These are phyloP conservation scores for Aspergillus unguis DNA, from an alignment of 2,329 filamentous ascomycete species.

Conservation along the genomic window DNA sequence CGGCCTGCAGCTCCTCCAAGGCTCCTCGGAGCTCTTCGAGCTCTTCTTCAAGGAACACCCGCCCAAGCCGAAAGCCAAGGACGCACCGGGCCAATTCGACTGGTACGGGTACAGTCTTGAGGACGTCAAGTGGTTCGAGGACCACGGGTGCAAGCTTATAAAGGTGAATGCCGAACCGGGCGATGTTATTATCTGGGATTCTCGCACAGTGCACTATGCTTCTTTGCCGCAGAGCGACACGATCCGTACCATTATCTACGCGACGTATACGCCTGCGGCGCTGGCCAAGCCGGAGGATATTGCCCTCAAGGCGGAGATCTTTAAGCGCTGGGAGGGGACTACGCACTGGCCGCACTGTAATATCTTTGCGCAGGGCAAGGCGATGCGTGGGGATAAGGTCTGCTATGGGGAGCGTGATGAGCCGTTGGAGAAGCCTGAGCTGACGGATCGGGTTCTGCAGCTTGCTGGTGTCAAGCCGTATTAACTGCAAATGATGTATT, in stretches of 20 bases:
- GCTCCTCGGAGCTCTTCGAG: slow-evolving; percentile 15
- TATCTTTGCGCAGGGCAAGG: slow-evolving; percentile 13
- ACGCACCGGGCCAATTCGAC: slow-evolving; percentile 15
- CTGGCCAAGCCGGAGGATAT: background rate
- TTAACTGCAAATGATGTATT: too few relatives aligned
- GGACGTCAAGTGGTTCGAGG: slow-evolving; percentile 17
- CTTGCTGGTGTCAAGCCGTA: too few relatives aligned
- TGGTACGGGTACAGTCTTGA: slow-evolving; percentile 14
- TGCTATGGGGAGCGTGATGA: background rate
- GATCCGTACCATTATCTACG: slow-evolving; percentile 18
- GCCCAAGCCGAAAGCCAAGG: slow-evolving; percentile 4
- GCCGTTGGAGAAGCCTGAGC: slow-evolving; percentile 12
- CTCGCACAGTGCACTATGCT: slow-evolving; percentile 17
- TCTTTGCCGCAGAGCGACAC: slow-evolving; percentile 13
- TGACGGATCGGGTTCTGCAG: background rate
- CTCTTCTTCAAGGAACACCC: slow-evolving; percentile 16
- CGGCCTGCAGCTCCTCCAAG: slow-evolving; percentile 15
- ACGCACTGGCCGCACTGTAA: slow-evolving; percentile 23
- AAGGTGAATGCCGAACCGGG: slow-evolving; percentile 19
- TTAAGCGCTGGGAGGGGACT: slow-evolving; percentile 11
- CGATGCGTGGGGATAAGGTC: slow-evolving; percentile 12
- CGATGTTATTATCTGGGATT: slow-evolving; percentile 22
- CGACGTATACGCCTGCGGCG: slow-evolving; percentile 14
- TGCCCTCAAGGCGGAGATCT: background rate
- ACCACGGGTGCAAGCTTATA: slow-evolving; percentile 17